Evolutionary conservation across 2,329 filamentous ascomycete genomes (phyloP).

Genomic region (Sporothrix pallida): DNA sequence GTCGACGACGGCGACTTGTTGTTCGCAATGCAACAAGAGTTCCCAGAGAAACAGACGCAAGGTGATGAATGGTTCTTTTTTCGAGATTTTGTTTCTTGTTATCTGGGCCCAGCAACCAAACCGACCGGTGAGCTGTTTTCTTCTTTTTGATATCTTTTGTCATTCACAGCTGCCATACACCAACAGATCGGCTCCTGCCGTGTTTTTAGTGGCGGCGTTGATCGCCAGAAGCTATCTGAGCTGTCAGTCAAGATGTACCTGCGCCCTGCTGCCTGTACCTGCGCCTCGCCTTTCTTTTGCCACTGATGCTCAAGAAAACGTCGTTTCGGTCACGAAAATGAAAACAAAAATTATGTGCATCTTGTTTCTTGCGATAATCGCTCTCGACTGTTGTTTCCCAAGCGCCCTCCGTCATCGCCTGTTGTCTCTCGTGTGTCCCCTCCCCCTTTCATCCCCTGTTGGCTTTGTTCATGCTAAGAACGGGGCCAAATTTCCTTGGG

Average conservation of each 20-base stretch:
- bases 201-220: slow-evolving; percentile 8
- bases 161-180: no score
- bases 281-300: background rate
- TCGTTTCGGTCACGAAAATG: background rate
- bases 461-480: slow-evolving; percentile 28
- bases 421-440: background rate
- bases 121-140: no score
- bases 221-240: background rate
- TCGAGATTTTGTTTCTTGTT: no score
- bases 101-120: background rate
- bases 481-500: slow-evolving; percentile 26
- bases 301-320: background rate
- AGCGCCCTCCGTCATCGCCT: background rate
- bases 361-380: background rate
- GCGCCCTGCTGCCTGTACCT: background rate
- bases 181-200: slow-evolving; percentile 9
- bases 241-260: background rate
- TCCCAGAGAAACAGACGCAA: background rate
- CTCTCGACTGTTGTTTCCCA: background rate
- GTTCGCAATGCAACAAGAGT: background rate
- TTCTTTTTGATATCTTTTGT: no score
- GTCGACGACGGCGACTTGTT: background rate
- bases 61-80: no score
- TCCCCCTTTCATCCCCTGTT: slow-evolving; percentile 15
- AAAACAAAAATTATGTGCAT: background rate